Percentiles rank a stretch among this genome's conserved stretches.
Conservation (phyloP, 768 basidiomycete genomes). For the Lentinula guzmanii region DNA sequence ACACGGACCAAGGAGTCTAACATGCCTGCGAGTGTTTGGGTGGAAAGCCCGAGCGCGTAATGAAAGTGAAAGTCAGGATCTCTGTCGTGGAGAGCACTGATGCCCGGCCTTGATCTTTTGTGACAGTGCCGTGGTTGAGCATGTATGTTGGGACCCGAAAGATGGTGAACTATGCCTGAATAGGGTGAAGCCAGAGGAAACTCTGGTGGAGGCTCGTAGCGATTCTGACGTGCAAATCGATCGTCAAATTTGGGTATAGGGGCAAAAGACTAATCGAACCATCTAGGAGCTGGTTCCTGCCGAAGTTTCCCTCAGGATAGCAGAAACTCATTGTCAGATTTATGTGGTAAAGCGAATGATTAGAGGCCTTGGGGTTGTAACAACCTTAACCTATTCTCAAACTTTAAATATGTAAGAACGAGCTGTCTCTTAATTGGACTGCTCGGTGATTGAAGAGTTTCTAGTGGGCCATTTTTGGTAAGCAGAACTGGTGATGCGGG, state of each 20-base stretch:
- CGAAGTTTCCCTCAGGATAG: slow-evolving; percentile 77
- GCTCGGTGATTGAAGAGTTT: slow-evolving; percentile 79
- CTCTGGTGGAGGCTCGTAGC: slow-evolving; percentile 94
- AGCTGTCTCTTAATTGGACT: slow-evolving; percentile 78
- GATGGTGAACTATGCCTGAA: slow-evolving; percentile 83
- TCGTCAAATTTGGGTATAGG: slow-evolving; percentile 94
- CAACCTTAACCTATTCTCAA: slow-evolving; percentile 81
- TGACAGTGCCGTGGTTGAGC: slow-evolving; percentile 75
- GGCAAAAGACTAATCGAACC: slow-evolving; percentile 96
- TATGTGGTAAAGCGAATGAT: slow-evolving; percentile 83
- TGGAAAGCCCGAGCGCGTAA: slow-evolving; percentile 64
- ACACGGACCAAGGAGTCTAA: slow-evolving; percentile 86
- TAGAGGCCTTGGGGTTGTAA: slow-evolving; percentile 88
- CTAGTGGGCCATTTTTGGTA: slow-evolving; percentile 77
- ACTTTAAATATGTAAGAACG: slow-evolving; percentile 84
- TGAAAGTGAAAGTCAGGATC: slow-evolving; percentile 67
- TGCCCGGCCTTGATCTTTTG: slow-evolving; percentile 70
- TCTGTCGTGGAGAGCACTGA: slow-evolving; percentile 61
- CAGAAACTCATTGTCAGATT: slow-evolving; percentile 50
- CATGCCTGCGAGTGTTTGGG: slow-evolving; percentile 77
- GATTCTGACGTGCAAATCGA: slow-evolving; percentile 96
- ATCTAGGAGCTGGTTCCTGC: slow-evolving; percentile 91
- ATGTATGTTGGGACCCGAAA: slow-evolving; percentile 85
- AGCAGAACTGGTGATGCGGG: slow-evolving; percentile 67
- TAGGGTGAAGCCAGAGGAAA: slow-evolving; percentile 94